phyloP scores from a whole-genome alignment of 345 rosid species.

The Triadica sebifera region DNA sequence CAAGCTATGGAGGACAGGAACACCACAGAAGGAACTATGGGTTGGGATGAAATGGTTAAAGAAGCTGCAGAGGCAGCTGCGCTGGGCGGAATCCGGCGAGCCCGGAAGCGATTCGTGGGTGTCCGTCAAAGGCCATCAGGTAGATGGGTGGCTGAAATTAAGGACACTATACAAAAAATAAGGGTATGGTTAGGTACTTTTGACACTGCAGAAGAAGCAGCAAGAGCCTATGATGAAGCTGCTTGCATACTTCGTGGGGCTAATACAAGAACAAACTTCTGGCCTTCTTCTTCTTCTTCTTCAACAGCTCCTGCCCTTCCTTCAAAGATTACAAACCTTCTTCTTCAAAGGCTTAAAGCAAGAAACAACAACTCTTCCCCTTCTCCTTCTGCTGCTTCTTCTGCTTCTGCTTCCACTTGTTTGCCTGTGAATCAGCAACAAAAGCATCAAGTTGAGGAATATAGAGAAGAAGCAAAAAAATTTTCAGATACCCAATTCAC shows the following conservation, averaged over 20 bases:
- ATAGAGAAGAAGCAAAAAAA: slow-evolving; percentile 15
- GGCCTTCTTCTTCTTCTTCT: slow-evolving; percentile 43
- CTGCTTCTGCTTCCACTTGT: slow-evolving; percentile 4
- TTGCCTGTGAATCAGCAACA: slow-evolving; percentile 13
- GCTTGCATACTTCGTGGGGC: slow-evolving; percentile 53
- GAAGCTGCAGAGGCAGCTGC: slow-evolving; percentile 41
- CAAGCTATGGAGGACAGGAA: slow-evolving; percentile 29
- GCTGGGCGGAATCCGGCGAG: slow-evolving; percentile 38
- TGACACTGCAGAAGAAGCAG: slow-evolving; percentile 56
- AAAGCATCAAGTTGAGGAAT: slow-evolving; percentile 17
- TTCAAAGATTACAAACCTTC: slow-evolving; percentile 52
- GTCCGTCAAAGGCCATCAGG: slow-evolving; percentile 59
- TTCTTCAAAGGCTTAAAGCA: slow-evolving; percentile 53
- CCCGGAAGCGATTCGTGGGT: slow-evolving; percentile 52
- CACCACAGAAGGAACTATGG: slow-evolving; percentile 30
- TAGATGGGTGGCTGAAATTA: slow-evolving; percentile 61
- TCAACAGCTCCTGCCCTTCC: slow-evolving; percentile 47
- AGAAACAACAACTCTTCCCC: slow-evolving; percentile 22
- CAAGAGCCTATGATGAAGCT: slow-evolving; percentile 65
- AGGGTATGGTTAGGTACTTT: slow-evolving; percentile 57
- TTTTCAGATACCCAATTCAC: slow-evolving; percentile 35
- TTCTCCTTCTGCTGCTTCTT: background rate
- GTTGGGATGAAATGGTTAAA: slow-evolving; percentile 51
- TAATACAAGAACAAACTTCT: slow-evolving; percentile 52
- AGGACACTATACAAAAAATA: slow-evolving; percentile 56